phyloP scores from a whole-genome alignment of 495 filamentous ascomycete genomes.

The Copromyces sp. region DNA sequence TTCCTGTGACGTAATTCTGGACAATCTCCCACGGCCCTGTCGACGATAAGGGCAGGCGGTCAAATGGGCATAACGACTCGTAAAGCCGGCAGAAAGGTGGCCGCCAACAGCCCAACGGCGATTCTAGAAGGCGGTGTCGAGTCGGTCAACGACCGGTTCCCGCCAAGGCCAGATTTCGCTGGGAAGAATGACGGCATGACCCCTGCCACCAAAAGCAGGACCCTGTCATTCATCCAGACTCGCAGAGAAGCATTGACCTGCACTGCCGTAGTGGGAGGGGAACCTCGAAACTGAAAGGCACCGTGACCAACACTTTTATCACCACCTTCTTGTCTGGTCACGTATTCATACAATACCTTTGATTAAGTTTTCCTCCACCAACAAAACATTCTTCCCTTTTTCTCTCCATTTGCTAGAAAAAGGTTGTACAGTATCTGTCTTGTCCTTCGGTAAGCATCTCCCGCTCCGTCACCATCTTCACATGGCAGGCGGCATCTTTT shows the following conservation, averaged over 20 bases:
- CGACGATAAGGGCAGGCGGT: background rate
- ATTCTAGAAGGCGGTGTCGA: slow-evolving; percentile 3
- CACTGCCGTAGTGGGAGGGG: background rate
- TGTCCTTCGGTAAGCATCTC: background rate
- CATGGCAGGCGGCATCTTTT: background rate
- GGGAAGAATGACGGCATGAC: slow-evolving; percentile 16
- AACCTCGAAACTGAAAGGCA: background rate
- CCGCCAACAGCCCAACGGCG: background rate
- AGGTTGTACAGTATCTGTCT: background rate
- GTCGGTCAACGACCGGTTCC: background rate
- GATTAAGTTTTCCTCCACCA: background rate
- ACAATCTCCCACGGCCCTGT: background rate
- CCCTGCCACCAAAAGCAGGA: slow-evolving; percentile 4
- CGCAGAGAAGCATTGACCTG: background rate
- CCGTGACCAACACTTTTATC: background rate
- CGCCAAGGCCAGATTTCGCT: slow-evolving; percentile 1
- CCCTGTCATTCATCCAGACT: background rate
- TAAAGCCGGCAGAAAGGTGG: background rate
- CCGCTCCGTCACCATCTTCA: background rate
- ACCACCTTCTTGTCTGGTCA: background rate
- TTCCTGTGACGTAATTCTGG: background rate
- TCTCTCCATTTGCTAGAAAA: background rate
- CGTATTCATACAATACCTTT: background rate
- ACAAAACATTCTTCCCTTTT: background rate
- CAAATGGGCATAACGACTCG: background rate